phyloP scores from a whole-genome alignment of 176 grass and related monocot species.

The Chrysopogon serrulatus region DNA sequence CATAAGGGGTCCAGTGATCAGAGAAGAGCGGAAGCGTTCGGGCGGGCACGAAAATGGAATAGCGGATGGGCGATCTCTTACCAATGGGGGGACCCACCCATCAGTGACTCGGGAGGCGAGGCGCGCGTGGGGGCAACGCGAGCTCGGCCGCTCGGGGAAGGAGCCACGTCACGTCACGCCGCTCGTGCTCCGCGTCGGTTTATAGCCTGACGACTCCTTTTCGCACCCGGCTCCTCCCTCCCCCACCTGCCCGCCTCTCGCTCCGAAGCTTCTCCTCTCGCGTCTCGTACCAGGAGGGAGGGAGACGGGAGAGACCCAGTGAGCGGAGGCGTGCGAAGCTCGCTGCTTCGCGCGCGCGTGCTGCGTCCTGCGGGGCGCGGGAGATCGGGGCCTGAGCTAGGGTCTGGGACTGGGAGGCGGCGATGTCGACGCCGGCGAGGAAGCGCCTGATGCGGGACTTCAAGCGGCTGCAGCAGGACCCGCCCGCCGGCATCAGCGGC shows the following conservation, averaged over 20 bases:
- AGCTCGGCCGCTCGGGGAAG: neutral
- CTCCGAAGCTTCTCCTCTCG: constrained; percentile 30
- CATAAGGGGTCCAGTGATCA: fast-evolving
- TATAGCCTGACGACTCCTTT: neutral
- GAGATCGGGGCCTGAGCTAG: neutral
- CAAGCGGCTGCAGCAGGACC: constrained; percentile 95
- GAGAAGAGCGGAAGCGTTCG: neutral
- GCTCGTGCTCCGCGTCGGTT: neutral
- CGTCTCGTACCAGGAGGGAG: neutral
- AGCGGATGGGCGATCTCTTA: too few species aligned
- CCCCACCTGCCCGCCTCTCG: neutral
- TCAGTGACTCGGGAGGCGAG: neutral
- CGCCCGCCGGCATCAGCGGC: constrained; percentile 88
- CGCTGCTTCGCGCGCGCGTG: neutral
- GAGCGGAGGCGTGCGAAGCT: neutral
- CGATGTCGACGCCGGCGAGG: constrained; percentile 93
- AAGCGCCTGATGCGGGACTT: constrained; percentile 99
- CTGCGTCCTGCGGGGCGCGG: neutral
- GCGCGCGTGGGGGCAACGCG: neutral
- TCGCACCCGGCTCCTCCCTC: neutral
- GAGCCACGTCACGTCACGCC: constrained; percentile 9
- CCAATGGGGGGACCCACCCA: fast-evolving
- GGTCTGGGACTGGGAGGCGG: neutral
- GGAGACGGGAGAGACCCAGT: neutral
- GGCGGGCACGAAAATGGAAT: too few species aligned